Percentiles rank a stretch among this genome's conserved stretches.
Evolutionary conservation across 2,329 filamentous ascomycete species (phyloP).

Genomic region (Leptographium lundbergii): DNA sequence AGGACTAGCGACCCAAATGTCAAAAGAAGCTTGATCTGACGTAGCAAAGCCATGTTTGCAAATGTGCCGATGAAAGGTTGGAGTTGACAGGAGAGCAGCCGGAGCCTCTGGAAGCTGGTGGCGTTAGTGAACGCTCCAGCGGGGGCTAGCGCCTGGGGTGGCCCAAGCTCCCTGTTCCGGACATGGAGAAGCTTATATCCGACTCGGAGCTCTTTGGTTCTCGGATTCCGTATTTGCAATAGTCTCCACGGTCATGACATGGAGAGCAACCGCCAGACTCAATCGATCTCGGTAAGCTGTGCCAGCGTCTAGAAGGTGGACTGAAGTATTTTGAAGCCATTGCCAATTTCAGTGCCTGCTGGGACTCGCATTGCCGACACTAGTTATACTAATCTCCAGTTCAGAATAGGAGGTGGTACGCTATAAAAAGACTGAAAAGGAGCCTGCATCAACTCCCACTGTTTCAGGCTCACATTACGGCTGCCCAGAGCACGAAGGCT

Average conservation of each 20-base stretch:
- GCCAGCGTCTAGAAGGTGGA: too few species aligned
- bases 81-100: neutral
- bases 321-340: neutral
- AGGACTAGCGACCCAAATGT: conserved; percentile 21
- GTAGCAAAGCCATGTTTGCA: conserved; percentile 16
- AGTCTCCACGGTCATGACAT: neutral
- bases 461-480: neutral
- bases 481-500: neutral
- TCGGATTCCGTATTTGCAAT: neutral
- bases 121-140: neutral
- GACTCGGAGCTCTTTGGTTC: neutral
- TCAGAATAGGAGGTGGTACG: too few species aligned
- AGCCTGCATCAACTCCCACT: too few species aligned
- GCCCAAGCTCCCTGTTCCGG: conserved; percentile 1
- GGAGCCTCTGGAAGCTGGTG: neutral
- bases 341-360: neutral
- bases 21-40: conserved; percentile 16
- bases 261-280: neutral
- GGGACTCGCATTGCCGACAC: too few species aligned
- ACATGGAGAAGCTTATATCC: neutral
- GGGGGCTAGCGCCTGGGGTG: neutral
- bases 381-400: too few species aligned
- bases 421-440: too few species aligned
- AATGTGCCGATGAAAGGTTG: neutral
- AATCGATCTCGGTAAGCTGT: neutral